These are phyloP conservation scores for Dothidotthia symphoricarpi DNA, from an alignment of 2,329 filamentous ascomycete species.

Conservation along the genomic window DNA sequence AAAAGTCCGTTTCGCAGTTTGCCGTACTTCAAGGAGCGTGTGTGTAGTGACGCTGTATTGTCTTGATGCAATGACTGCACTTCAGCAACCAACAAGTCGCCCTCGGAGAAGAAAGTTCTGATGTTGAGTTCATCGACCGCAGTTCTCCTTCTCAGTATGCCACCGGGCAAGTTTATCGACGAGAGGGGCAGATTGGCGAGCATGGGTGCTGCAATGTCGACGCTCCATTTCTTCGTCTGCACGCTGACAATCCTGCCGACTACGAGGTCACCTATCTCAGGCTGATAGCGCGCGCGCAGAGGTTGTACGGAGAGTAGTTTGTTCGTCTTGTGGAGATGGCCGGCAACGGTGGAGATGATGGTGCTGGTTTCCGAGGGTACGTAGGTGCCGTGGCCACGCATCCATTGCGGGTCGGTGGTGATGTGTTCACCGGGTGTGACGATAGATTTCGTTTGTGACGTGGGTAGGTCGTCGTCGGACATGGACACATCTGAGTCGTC, in stretches of 20 bases:
- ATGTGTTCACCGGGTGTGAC: slow-evolving; percentile 88
- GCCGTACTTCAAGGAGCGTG: slow-evolving; percentile 85
- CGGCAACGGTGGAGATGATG: slow-evolving; percentile 88
- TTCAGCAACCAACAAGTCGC: slow-evolving; percentile 89
- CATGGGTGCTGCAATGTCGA: slow-evolving; percentile 86
- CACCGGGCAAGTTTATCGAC: slow-evolving; percentile 91
- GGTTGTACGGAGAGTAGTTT: slow-evolving; percentile 91
- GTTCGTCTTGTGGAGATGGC: slow-evolving; percentile 89
- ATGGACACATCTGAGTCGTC: slow-evolving; percentile 52
- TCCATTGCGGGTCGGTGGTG: slow-evolving; percentile 93
- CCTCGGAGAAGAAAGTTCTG: slow-evolving; percentile 93
- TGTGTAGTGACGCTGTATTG: slow-evolving; percentile 84
- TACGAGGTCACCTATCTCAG: slow-evolving; percentile 94
- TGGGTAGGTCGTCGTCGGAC: slow-evolving; percentile 43
- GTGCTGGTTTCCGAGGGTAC: slow-evolving; percentile 60
- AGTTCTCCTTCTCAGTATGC: slow-evolving; percentile 85
- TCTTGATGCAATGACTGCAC: slow-evolving; percentile 87
- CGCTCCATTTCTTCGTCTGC: slow-evolving; percentile 89
- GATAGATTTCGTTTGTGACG: slow-evolving; percentile 50
- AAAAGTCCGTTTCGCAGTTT: slow-evolving; percentile 95
- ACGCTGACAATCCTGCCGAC: slow-evolving; percentile 93
- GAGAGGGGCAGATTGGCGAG: slow-evolving; percentile 82
- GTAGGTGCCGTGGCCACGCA: slow-evolving; percentile 95
- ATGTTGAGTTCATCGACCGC: slow-evolving; percentile 97
- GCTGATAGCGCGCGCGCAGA: slow-evolving; percentile 86